These are phyloP conservation scores for Insectozyma bohioensis DNA, from an alignment of 1,139 yeast genomes.

Conservation along the genomic window DNA sequence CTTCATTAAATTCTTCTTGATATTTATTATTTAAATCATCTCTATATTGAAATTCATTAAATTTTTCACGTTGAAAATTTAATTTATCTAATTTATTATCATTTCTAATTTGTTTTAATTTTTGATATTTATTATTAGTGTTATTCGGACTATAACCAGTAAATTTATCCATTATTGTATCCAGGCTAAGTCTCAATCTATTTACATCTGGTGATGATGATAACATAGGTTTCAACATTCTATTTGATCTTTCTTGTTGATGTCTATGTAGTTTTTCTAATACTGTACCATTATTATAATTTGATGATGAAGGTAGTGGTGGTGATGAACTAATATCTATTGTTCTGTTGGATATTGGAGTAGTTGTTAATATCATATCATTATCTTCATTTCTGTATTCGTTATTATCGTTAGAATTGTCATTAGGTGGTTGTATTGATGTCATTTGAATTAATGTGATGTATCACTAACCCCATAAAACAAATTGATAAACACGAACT, in stretches of 20 bases:
- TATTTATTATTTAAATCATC: constrained; percentile 19
- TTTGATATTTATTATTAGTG: constrained; percentile 28
- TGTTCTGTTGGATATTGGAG: too few relatives aligned
- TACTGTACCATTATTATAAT: constrained; percentile 8
- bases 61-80: constrained; percentile 24
- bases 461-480: too few relatives aligned
- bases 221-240: constrained; percentile 20
- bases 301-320: background rate
- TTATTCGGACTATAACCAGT: constrained; percentile 16
- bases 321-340: constrained; percentile 1
- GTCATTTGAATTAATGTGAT: too few relatives aligned
- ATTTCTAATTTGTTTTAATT: constrained; percentile 28
- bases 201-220: constrained; percentile 13
- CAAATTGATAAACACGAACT: background rate
- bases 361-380: too few relatives aligned
- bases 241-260: constrained; percentile 20
- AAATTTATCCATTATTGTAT: too few relatives aligned
- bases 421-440: too few relatives aligned
- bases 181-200: too few relatives aligned
- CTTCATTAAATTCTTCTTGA: constrained; percentile 19
- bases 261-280: constrained; percentile 17
- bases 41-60: constrained; percentile 23
- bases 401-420: too few relatives aligned
- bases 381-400: too few relatives aligned
- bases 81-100: constrained; percentile 26